Evolutionary conservation across 768 basidiomycete genomes (phyloP), one percentile per base, ranked within the genome.

Genomic region (Russula vinacea): DNA sequence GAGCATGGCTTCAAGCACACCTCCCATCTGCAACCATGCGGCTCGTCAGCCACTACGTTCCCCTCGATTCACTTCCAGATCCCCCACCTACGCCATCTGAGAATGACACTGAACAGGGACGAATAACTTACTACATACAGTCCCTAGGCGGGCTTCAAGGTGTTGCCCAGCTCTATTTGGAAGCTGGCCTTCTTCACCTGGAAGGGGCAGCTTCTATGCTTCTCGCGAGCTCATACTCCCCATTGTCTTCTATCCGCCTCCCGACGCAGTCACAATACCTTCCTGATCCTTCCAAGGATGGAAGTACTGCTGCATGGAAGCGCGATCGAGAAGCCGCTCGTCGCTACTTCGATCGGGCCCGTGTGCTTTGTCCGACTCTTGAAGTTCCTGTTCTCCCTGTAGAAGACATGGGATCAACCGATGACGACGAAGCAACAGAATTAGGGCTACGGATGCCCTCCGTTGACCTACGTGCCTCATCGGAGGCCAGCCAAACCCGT

Each of bases 1-100:
- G 89, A 55, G 89, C 90, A 39, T 92, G 90, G 90, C 86, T 86
- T 58, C 88, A 88, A 72, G 83, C 86, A 3, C 88, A 84, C 72
- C 77, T 86, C 7, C 88, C 90, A 7, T 84, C 88, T 10, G 84
- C 90, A 0, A 88, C 88, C 3, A 88, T 92, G 80, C 84, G 88
- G 60, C 82, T 92, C 19, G 88, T 85, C 39, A 83, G 86, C 1
- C 81, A 89, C 66, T 92, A 90, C 70, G 71, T 92, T 42, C 86
- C 89, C 11, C 74, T 85, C 16, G 81, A 82, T 54, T 77, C 79
- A 29, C 60, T 68, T 2, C 58, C 68, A n/a, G 65, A 58, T 11
- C 35, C 68, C 62, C 37, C 69, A 64, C n/a, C 56, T 26, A 1
- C n/a, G 32, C 42, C 52, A 37, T 74, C 44, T 68, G 77, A 29